phyloP scores from a whole-genome alignment of 495 filamentous ascomycete genomes.

The Tuber brumale region DNA sequence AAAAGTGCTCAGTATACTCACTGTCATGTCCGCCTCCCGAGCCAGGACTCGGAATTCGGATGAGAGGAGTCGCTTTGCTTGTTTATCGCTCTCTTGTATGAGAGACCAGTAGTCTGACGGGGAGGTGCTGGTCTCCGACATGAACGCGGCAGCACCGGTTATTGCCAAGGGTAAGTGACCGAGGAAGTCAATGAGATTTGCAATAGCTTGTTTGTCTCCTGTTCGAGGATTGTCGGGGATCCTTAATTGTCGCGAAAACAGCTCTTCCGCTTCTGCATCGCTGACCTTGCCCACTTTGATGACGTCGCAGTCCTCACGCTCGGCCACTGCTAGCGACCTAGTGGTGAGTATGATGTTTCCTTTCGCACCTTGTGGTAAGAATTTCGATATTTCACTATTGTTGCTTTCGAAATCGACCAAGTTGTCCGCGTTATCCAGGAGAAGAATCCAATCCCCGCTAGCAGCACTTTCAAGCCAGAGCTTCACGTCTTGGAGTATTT shows the following conservation, averaged over 20 bases:
- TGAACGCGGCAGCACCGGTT: slow-evolving; percentile 19
- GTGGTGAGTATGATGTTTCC: slow-evolving; percentile 13
- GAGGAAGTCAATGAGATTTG: slow-evolving; percentile 7
- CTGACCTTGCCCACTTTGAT: slow-evolving; percentile 11
- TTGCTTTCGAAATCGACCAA: slow-evolving; percentile 7
- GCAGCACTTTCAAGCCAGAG: slow-evolving; percentile 19
- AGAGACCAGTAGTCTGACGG: slow-evolving; percentile 12
- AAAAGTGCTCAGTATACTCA: slow-evolving; percentile 19
- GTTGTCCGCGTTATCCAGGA: slow-evolving; percentile 29
- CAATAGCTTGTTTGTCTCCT: not conserved
- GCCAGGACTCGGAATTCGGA: slow-evolving; percentile 5
- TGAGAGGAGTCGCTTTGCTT: slow-evolving; percentile 4
- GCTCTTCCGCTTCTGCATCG: slow-evolving; percentile 3
- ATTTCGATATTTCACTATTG: not conserved
- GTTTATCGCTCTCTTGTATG: slow-evolving; percentile 5
- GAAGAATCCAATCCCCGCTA: slow-evolving; percentile 44
- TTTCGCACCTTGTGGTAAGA: slow-evolving; percentile 11
- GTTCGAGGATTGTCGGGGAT: not conserved
- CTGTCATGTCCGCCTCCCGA: slow-evolving; percentile 8
- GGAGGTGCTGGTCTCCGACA: slow-evolving; percentile 7
- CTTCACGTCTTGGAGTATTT: slow-evolving; percentile 13
- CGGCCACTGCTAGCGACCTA: slow-evolving; percentile 7
- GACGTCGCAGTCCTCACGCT: not conserved
- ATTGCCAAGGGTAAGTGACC: slow-evolving; percentile 15
- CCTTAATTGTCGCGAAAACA: slow-evolving; percentile 2